phyloP scores from a whole-genome alignment of 2,329 filamentous ascomycete species.

The Tetracladium maxilliforme region DNA sequence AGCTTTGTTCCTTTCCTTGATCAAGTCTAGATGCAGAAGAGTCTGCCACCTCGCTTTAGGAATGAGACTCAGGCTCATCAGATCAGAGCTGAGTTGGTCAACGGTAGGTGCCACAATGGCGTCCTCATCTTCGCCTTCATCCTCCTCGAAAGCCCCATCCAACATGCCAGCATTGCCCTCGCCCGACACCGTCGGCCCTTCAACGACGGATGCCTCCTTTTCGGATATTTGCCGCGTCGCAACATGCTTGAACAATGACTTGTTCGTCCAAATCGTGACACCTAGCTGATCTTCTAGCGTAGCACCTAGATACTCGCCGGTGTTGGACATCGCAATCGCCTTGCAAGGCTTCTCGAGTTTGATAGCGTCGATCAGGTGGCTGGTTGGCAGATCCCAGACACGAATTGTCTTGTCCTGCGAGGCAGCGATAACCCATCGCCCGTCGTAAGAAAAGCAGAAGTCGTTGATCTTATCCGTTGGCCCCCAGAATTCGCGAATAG shows the following conservation, averaged over 20 bases:
- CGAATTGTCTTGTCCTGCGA: constrained; percentile 68
- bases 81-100: constrained; percentile 68
- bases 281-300: constrained; percentile 71
- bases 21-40: constrained; percentile 78
- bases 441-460: constrained; percentile 82
- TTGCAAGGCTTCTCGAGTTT: constrained; percentile 66
- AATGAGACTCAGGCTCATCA: constrained; percentile 80
- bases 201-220: constrained; percentile 49
- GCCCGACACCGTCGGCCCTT: constrained; percentile 63
- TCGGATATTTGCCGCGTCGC: constrained; percentile 76
- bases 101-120: constrained; percentile 38
- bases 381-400: constrained; percentile 91
- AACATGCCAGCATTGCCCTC: constrained; percentile 66
- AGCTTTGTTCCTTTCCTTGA: constrained; percentile 82
- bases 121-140: constrained; percentile 32
- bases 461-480: constrained; percentile 61
- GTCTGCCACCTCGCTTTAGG: constrained; percentile 92
- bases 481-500: constrained; percentile 87
- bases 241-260: constrained; percentile 76
- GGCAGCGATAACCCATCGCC: constrained; percentile 82
- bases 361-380: constrained; percentile 88
- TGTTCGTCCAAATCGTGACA: constrained; percentile 94
- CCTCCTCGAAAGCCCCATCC: constrained; percentile 56
- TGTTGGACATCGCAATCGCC: constrained; percentile 73
- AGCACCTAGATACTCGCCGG: constrained; percentile 89